A percentile compares a stretch with the other conserved stretches of the same genome.
Evolutionary conservation across 169 alveolate genomes (phyloP).

Genomic region (Theileria annulata): DNA sequence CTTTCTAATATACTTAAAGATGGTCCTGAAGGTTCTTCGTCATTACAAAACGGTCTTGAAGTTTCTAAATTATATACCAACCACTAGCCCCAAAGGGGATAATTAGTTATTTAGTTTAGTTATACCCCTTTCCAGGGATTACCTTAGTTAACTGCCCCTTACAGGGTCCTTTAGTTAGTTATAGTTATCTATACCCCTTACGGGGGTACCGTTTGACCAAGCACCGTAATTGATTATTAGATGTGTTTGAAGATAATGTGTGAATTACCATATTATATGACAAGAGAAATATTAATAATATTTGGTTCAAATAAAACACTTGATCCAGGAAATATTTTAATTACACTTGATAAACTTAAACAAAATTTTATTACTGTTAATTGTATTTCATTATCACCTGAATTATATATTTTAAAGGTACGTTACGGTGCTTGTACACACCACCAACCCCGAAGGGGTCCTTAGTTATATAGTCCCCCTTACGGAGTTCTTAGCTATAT

Average conservation of each 20-base stretch:
- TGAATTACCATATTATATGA: conserved; percentile 73
- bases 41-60: conserved; percentile 77
- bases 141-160: not conserved
- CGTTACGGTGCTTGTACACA: not conserved
- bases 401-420: conserved; percentile 62
- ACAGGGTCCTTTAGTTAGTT: not conserved
- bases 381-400: conserved; percentile 63
- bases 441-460: not conserved
- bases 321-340: conserved; percentile 67
- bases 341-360: conserved; percentile 52
- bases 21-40: conserved; percentile 76
- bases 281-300: conserved; percentile 71
- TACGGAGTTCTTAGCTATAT: not conserved
- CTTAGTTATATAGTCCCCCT: not conserved
- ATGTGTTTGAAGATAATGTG: conserved; percentile 65
- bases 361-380: conserved; percentile 41
- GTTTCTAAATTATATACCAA: conserved; percentile 22
- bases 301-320: conserved; percentile 78
- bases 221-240: too few relatives aligned
- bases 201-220: too few relatives aligned
- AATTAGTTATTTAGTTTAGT: not conserved
- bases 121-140: not conserved
- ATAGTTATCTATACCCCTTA: too few relatives aligned
- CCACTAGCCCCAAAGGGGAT: not conserved
- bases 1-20: conserved; percentile 48